Percentiles rank a stretch among this genome's conserved stretches.
Evolutionary conservation across 2,329 filamentous ascomycete species (phyloP).

Genomic region (Ceratocystis ficicola): DNA sequence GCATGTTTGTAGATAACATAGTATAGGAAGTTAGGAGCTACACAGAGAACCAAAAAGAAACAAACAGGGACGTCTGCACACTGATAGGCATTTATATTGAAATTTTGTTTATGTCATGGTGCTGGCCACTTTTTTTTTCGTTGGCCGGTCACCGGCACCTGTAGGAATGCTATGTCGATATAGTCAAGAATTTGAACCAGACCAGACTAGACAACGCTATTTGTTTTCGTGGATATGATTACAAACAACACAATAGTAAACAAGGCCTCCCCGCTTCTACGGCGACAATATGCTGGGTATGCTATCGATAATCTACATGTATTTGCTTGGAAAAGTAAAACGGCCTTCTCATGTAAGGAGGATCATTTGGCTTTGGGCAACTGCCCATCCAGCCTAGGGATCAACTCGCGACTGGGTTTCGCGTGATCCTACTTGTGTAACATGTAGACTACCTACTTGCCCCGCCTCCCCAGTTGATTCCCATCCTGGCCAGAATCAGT

Average conservation of each 20-base stretch:
- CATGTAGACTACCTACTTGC: background rate
- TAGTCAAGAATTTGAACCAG: background rate
- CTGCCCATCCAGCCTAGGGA: background rate
- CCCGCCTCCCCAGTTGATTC: background rate
- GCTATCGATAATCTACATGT: background rate
- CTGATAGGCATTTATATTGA: background rate
- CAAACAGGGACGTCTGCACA: background rate
- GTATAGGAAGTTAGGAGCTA: background rate
- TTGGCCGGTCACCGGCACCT: background rate
- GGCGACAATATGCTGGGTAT: background rate
- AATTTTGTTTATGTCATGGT: background rate
- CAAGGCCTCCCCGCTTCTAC: background rate
- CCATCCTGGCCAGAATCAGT: background rate
- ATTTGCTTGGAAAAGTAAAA: background rate
- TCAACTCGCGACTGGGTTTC: background rate
- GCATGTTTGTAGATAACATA: background rate
- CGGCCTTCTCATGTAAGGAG: background rate
- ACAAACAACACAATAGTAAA: background rate
- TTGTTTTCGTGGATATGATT: background rate
- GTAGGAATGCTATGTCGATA: background rate
- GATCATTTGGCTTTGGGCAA: conserved; percentile 7
- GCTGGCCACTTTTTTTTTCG: background rate
- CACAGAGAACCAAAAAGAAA: background rate
- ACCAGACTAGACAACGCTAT: background rate
- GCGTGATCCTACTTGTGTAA: background rate